Conservation (phyloP, 1,284 basidiomycete species). For the Ganoderma resinaceum region DNA sequence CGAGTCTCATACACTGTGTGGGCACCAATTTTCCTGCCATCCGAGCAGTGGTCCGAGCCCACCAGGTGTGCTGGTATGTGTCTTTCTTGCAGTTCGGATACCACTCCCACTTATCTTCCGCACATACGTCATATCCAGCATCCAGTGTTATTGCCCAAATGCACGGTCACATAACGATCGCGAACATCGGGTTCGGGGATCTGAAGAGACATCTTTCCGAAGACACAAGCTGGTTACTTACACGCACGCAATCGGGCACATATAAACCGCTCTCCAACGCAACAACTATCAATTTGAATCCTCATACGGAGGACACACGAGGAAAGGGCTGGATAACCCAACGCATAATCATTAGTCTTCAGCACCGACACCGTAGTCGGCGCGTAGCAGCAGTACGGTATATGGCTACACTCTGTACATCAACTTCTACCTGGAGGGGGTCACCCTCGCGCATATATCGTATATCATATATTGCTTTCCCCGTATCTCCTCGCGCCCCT, state of each 20-base stretch:
- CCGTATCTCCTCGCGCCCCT: neutral
- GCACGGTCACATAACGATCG: too few species aligned
- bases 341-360: neutral
- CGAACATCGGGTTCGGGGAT: too few species aligned
- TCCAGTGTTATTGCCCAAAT: too few species aligned
- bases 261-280: neutral
- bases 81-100: neutral
- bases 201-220: neutral
- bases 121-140: too few species aligned
- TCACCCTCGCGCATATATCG: neutral
- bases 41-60: neutral
- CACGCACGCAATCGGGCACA: neutral
- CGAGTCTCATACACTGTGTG: too few species aligned
- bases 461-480: too few species aligned
- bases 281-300: neutral
- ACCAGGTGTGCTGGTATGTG: neutral
- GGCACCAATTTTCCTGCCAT: too few species aligned
- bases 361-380: neutral
- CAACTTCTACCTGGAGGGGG: neutral
- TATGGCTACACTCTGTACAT: neutral
- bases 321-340: neutral
- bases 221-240: too few species aligned
- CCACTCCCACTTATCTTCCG: neutral
- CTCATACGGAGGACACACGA: neutral
- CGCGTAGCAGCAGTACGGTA: conserved; percentile 2